Base-by-base conservation (phyloP, 2,329 filamentous ascomycete genomes). In the Dothideomycetes sp. region DNA sequence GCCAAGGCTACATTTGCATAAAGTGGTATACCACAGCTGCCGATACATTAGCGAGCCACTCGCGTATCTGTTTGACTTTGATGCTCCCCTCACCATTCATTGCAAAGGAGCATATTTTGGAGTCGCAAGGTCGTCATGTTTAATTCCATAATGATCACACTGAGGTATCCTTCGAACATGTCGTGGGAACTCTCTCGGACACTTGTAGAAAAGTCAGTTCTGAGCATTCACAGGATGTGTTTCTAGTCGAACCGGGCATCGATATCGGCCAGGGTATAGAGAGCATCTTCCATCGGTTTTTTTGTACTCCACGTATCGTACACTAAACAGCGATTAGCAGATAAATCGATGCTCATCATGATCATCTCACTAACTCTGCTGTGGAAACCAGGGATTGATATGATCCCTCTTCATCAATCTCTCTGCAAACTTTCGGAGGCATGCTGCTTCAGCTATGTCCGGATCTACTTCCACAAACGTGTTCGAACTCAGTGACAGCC, bases 391-490 rank as follows among this genome's bases (percentile, higher is more conserved):
- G 0, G 69, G 62, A 24, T 71, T 69, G 39, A 76, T 53, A 17
- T 66, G 65, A 43, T 74, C 69, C 45, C 63, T 69, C 53, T 64
- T 70, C 9, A 58, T 65, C 47, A 71, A 58, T 0, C 62, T 60
- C 12, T 60, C 58, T 1, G 71, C 67, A 54, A 69, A 71, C 8
- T 59, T 59, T 30, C 68, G 66, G 17, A 80, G 61, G 65, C 73
- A 76, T 13, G 63, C 54, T 1, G 71, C 69, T 45, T 78, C 75
- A 1, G 59, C 56, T 23, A 73, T 68, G 2, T 61, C 51, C 0
- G 76, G 76, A 46, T 80, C 65, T 19, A 79, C 60, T 43, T 79
- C 70, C 9, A 80, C 47, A 46, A 61, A 59, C 1, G 74, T 71
- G 12, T 67, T 68, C 22, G 60, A 53, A 12, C 56, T 61, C n/a